phyloP scores from a whole-genome alignment of 345 rosid species.

The Adansonia digitata region DNA sequence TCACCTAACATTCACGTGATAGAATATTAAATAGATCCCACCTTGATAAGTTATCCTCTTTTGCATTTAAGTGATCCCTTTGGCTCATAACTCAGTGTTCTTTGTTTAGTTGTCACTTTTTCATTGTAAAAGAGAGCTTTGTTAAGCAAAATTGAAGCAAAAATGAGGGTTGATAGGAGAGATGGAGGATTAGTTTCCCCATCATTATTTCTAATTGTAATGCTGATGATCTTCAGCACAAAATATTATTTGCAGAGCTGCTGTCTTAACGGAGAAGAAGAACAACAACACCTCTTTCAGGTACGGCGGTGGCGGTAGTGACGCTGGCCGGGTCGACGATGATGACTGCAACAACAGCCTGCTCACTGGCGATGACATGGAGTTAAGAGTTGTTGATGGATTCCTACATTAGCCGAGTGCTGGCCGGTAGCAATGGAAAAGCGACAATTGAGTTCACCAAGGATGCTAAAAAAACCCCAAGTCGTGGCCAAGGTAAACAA shows the following conservation, averaged over 20 bases:
- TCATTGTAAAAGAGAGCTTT: not conserved
- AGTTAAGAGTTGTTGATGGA: slow-evolving; percentile 15
- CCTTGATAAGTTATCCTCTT: not conserved
- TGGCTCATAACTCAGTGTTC: not conserved
- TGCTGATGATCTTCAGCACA: not conserved
- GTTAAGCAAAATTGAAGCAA: not conserved
- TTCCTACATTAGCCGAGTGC: not conserved
- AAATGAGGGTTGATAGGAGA: not conserved
- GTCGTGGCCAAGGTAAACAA: not conserved
- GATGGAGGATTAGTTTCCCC: not conserved
- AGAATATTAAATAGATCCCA: not conserved
- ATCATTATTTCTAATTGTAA: not conserved
- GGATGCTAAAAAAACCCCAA: not conserved
- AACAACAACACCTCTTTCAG: not conserved
- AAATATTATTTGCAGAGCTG: not conserved
- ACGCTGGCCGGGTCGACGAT: not conserved
- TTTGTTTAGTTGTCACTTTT: not conserved
- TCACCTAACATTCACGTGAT: not conserved
- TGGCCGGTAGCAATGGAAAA: not conserved
- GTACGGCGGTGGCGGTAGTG: not conserved
- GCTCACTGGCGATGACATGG: not conserved
- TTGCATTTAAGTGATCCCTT: not conserved
- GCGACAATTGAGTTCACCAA: not conserved
- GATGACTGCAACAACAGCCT: not conserved
- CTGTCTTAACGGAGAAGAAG: not conserved